Evolutionary conservation across 2,329 filamentous ascomycete genomes (phyloP).

Genomic region (Botrytis galanthina): DNA sequence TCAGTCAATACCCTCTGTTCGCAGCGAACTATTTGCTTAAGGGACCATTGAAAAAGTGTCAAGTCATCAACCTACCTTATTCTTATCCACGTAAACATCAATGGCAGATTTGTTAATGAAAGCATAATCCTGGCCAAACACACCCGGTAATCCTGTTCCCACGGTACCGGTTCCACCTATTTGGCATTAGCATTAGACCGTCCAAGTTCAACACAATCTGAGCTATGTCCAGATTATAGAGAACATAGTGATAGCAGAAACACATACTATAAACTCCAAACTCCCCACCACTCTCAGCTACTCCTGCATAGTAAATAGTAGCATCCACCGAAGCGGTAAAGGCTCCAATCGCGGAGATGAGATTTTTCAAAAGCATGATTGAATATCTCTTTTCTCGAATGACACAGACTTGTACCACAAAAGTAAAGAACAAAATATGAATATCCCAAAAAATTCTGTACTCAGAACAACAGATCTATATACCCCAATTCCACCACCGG

Average conservation of each 20-base stretch:
- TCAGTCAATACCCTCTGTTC: too few species aligned
- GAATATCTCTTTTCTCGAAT: not conserved
- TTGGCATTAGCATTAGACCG: not conserved
- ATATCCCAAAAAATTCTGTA: not conserved
- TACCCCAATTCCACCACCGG: not conserved
- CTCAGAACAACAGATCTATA: not conserved
- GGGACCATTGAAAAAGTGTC: too few species aligned
- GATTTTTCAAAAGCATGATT: slow-evolving; percentile 8
- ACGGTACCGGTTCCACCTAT: slow-evolving; percentile 35
- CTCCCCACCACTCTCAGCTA: slow-evolving; percentile 48
- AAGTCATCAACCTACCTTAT: slow-evolving; percentile 39
- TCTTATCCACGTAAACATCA: slow-evolving; percentile 47
- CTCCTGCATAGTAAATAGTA: slow-evolving; percentile 49
- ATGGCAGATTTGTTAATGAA: slow-evolving; percentile 49
- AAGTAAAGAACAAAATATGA: not conserved
- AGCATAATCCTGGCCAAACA: slow-evolving; percentile 49
- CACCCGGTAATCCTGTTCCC: slow-evolving; percentile 48
- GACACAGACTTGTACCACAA: not conserved
- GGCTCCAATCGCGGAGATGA: slow-evolving; percentile 2
- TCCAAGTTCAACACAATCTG: not conserved
- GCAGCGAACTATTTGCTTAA: too few species aligned
- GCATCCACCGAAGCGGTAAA: slow-evolving; percentile 29
- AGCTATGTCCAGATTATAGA: not conserved
- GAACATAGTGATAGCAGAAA: not conserved
- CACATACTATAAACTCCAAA: slow-evolving; percentile 45